Base-by-base conservation (phyloP, 352 stramenopile species). In the Phytopythium boreale region DNA sequence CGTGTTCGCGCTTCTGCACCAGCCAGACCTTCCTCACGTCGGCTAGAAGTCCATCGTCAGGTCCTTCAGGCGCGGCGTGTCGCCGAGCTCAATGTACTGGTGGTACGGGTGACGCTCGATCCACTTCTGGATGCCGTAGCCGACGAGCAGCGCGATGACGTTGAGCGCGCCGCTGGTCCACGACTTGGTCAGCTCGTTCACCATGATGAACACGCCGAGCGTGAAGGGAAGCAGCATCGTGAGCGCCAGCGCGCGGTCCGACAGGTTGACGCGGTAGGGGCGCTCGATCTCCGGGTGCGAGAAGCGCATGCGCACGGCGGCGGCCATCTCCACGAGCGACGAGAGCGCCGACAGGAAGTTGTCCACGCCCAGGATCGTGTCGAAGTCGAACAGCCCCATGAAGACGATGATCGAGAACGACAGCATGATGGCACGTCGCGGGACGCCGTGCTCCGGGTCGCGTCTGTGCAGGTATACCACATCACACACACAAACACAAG, bases 291-390 rank as follows among this genome's bases (percentile, higher is more conserved):
- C 80, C 7, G 83, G 77, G 46, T 83, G 69, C 5, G 69, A 89
- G 46, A 95, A 87, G 9, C 96, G 83, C 24, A 99, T 76, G 29
- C 93, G 84, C 44, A 98, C 71, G 61, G 97, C 97, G 0, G 93
- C 94, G 24, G 72, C 82, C 56, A 98, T 89, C 64, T 98, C 93
- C n/a, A 96, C 87, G 22, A 98, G 64, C 50, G 95, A 90, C 6
- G 91, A 71, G 27, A 97, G 68, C 10, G 90, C 79, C 71, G 96
- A 99, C 52, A 98, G 80, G 34, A 97, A 95, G 71, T 98, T 99
- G 65, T 98, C 82, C 43, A 98, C 80, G 44, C 93, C 88, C 5
- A 97, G 64, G 57, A 96, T 96, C 36, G 84, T 73, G 62, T 96
- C 82, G 67, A 97, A 97, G 65, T 91, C 85, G 56, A 97, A 85